These are phyloP conservation scores for Asterella californica DNA, from an alignment of 225 moss, liverwort and hornwort species.

Conservation along the genomic window DNA sequence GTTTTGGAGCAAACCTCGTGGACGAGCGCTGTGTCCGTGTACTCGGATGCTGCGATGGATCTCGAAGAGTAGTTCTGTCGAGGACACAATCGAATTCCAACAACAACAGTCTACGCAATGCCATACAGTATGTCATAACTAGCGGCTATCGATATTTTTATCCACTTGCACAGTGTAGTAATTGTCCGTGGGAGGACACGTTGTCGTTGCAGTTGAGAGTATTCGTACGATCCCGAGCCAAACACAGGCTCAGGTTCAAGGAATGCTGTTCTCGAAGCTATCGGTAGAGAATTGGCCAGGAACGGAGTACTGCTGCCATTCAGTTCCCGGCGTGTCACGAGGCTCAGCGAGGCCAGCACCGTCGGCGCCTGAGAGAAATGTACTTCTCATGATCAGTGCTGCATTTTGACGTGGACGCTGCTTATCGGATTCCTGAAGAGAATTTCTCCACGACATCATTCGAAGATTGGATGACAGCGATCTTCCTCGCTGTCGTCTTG, in stretches of 20 bases:
- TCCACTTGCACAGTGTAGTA: not conserved
- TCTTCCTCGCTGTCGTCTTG: not conserved
- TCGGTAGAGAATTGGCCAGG: not conserved
- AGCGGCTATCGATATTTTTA: not conserved
- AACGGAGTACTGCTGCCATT: not conserved
- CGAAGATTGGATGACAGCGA: not conserved
- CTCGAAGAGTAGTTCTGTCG: not conserved
- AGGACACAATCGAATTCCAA: not conserved
- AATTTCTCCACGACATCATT: conserved; percentile 1
- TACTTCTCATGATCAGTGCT: no score
- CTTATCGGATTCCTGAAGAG: not conserved
- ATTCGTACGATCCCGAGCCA: not conserved
- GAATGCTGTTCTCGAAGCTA: conserved; percentile 1
- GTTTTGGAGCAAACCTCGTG: conserved; percentile 4
- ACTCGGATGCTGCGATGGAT: conserved; percentile 13
- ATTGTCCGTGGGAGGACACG: not conserved
- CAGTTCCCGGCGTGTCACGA: not conserved
- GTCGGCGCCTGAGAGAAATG: not conserved
- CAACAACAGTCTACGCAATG: no score
- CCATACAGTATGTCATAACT: not conserved
- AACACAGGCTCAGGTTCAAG: not conserved
- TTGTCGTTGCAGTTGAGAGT: not conserved
- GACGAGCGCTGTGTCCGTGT: not conserved
- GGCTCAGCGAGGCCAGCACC: not conserved
- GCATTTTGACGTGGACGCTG: not conserved